These are phyloP conservation scores for Fusarium sp. DNA, from an alignment of 2,329 filamentous ascomycete genomes.

Conservation along the genomic window DNA sequence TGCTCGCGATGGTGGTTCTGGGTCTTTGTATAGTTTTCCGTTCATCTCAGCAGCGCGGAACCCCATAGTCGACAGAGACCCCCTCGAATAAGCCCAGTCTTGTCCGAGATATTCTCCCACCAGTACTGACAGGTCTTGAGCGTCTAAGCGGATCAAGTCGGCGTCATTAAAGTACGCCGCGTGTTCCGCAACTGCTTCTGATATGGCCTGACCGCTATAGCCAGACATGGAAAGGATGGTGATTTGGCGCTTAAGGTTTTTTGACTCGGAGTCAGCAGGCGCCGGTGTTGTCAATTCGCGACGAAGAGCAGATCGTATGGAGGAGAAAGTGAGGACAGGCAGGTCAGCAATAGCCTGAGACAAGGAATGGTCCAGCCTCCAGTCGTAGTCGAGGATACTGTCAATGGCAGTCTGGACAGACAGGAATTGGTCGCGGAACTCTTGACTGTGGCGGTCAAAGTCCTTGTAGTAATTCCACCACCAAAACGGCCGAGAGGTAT, in stretches of 20 bases:
- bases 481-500: constrained; percentile 53
- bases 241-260: constrained; percentile 52
- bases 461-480: constrained; percentile 55
- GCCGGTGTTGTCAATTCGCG: constrained; percentile 46
- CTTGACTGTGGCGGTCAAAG: constrained; percentile 45
- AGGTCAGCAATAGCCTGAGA: constrained; percentile 52
- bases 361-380: constrained; percentile 48
- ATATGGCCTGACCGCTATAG: constrained; percentile 53
- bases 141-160: constrained; percentile 75
- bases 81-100: constrained; percentile 60
- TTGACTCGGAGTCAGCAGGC: constrained; percentile 47
- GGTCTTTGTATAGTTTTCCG: constrained; percentile 63
- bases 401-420: constrained; percentile 43
- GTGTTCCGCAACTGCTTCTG: constrained; percentile 68
- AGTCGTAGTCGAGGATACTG: constrained; percentile 46
- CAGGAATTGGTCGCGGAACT: constrained; percentile 47
- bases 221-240: constrained; percentile 53
- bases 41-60: constrained; percentile 67
- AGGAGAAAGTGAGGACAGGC: constrained; percentile 48
- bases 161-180: constrained; percentile 71
- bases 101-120: constrained; percentile 78
- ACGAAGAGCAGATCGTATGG: constrained; percentile 43
- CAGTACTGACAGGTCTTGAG: constrained; percentile 77
- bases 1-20: constrained; percentile 49
- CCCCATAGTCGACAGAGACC: constrained; percentile 65